Evolutionary conservation across 129 eudicot genomes (phyloP), one percentile per base, ranked within the genome.

Genomic region (Scalesia atractyloides): DNA sequence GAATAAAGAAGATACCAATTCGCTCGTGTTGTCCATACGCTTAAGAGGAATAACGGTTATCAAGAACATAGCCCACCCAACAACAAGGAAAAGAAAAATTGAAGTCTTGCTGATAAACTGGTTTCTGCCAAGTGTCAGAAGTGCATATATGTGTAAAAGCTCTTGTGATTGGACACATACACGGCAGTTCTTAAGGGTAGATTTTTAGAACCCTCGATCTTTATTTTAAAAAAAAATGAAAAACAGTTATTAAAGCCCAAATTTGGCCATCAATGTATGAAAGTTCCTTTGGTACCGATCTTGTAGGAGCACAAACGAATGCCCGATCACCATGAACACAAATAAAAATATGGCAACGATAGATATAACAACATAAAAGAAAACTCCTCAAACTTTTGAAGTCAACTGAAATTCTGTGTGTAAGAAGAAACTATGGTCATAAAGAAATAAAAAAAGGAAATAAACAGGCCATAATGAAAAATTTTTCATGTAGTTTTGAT

Each of bases 41-140:
- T 84, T 84, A 47, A 93, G 82, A 64, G 98, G 98, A 67, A 93
- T 89, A 58, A 74, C 75, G 46, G 97, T 97, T 77, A 93, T 48
- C n/a, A 89, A 82, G 73, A 68, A 89, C 98, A 93, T 93, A 80
- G 98, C 98, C 98, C 98, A 93, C 36, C 98, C 98, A 51, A 93
- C 80, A 66, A 93, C 64, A 20, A 97, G 98, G 69, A 74, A 84
- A 48, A 89, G 83, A 73, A 93, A 89, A 76, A 87, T 84, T 20
- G 96, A 75, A 26, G 97, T 93, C 81, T 93, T 93, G 87, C 98
- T 93, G 12, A 93, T 84, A 60, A 93, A 89, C 84, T 93, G 88
- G 87, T 84, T 85, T 76, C 95, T 87, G 34, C 97, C 95, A 47
- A 93, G 82, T 62, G 95, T 89, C 30, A 93, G 85, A 73, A 93